Base-by-base conservation (phyloP, 2,329 filamentous ascomycete species). In the Stemphylium beticola region DNA sequence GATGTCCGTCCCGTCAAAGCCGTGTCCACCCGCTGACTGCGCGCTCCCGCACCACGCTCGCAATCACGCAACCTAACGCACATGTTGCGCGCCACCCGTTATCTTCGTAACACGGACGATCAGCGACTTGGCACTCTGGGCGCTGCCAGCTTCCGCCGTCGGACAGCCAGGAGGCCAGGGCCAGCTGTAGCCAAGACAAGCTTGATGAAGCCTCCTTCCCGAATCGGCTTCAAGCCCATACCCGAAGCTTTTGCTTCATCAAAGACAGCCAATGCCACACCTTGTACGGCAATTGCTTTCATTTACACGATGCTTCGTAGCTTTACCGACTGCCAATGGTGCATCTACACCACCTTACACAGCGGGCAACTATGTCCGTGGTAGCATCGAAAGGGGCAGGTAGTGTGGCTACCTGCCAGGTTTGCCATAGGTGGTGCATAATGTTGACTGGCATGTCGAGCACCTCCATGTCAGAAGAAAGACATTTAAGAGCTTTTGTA, bases 171-270 rank as follows among this genome's bases (percentile, higher is more conserved):
- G 22, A 8, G 17, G 20, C 15, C 43, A 41, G 43, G 43, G 36
- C 61, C 55, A 57, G 53, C 47, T 59, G 56, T 58, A 46, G 61
- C 68, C 70, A 71, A 74, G 69, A 55, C 54, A 42, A 49, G 58
- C 53, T 61, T 63, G 48, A 62, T 68, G 55, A 58, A 56, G 59
- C 66, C 70, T 68, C 71, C 72, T 74, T 68, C 72, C 72, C 63
- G 57, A 64, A 68, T 45, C 38, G 68, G 62, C 53, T 17, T 45
- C 45, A 49, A 52, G 50, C 57, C 55, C 60, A 65, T 54, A 49
- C 40, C 42, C 54, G 52, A 71, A 68, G 62, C 66, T 70, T 69
- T 64, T 61, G 37, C 38, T 65, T 67, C 68, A 73, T 73, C 60
- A 69, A 65, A 46, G 37, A 56, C 55, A 49, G 49, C 70, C 68